These are phyloP conservation scores for Drosera capensis DNA, from an alignment of 148 eudicot species.

Conservation along the genomic window DNA sequence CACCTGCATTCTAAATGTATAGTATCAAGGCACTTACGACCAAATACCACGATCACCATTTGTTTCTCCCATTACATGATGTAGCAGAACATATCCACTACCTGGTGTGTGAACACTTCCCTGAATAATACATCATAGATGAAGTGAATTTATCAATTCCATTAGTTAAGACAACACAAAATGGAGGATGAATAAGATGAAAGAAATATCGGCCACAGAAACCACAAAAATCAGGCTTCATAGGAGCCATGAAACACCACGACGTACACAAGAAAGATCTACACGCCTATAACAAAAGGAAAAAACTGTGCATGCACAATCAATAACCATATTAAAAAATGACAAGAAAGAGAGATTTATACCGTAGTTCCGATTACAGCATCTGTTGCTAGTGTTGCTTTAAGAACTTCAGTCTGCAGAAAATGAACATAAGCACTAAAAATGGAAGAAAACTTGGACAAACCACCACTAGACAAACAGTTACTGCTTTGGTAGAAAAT, in stretches of 20 bases:
- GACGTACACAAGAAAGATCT: too few species aligned
- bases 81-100: conserved; percentile 91
- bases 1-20: not conserved
- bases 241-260: not conserved
- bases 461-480: too few species aligned
- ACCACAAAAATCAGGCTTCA: not conserved
- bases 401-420: conserved; percentile 66
- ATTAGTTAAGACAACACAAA: not conserved
- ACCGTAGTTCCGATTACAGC: conserved; percentile 85
- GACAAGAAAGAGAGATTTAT: conserved; percentile 10
- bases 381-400: conserved; percentile 96
- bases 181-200: not conserved
- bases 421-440: too few species aligned
- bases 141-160: conserved; percentile 8
- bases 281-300: too few species aligned
- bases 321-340: not conserved
- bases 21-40: conserved; percentile 65
- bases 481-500: too few species aligned
- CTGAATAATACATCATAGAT: conserved; percentile 22
- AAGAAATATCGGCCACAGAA: not conserved
- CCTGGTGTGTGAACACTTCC: conserved; percentile 82
- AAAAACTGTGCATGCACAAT: not conserved
- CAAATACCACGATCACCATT: conserved; percentile 88
- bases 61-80: conserved; percentile 98
- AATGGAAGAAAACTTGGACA: too few species aligned